These are phyloP conservation scores for Echium plantagineum DNA, from an alignment of 257 asterid genomes.

Conservation along the genomic window DNA sequence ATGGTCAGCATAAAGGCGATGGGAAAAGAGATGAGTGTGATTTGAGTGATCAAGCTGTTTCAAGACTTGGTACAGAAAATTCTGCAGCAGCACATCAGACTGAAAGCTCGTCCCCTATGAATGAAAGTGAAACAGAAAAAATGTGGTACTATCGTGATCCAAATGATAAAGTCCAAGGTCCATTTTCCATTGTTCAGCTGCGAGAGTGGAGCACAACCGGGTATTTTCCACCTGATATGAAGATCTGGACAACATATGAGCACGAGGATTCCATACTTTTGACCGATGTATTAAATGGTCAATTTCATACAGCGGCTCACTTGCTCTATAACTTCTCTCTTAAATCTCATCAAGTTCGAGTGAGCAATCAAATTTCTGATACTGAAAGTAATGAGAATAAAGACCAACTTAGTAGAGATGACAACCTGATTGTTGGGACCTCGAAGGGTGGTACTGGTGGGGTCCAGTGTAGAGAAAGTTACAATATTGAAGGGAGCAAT, in stretches of 20 bases:
- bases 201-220: conserved; percentile 79
- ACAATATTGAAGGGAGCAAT: no score
- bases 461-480: neutral
- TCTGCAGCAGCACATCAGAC: conserved; percentile 20
- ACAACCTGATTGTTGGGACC: neutral
- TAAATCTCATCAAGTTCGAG: conserved; percentile 23
- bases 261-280: conserved; percentile 63
- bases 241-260: conserved; percentile 80
- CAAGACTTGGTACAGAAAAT: conserved; percentile 37
- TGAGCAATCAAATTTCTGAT: conserved; percentile 9
- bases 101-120: conserved; percentile 27
- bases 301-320: conserved; percentile 36
- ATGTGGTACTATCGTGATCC: conserved; percentile 98
- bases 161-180: conserved; percentile 80
- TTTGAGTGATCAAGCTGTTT: conserved; percentile 26
- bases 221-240: conserved; percentile 74
- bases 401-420: conserved; percentile 2
- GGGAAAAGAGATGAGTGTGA: conserved; percentile 25
- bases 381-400: conserved; percentile 8
- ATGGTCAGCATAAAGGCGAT: conserved; percentile 17
- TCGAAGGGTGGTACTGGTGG: neutral
- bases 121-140: conserved; percentile 53
- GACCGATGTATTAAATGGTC: conserved; percentile 48
- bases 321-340: conserved; percentile 24
- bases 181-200: conserved; percentile 79